Percentiles rank a stretch among this genome's conserved stretches.
phyloP scores from a whole-genome alignment of 306 rosid species.

The Canavalia gladiata region DNA sequence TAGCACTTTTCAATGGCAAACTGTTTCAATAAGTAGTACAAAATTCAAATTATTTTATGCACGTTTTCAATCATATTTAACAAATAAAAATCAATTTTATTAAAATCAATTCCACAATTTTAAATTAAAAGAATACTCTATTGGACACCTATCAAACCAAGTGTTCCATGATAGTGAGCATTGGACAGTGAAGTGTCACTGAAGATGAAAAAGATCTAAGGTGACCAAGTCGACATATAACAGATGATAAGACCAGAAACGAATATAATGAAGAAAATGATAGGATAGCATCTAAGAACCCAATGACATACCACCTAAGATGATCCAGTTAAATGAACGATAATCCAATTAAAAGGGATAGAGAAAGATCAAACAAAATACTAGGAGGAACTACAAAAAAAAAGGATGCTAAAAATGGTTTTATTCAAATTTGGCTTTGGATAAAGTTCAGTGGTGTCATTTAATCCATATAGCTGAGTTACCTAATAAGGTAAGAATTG shows the following conservation, averaged over 20 bases:
- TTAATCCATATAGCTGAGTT: slow-evolving; percentile 15
- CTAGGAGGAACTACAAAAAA: neutral
- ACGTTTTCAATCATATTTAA: too few relatives aligned
- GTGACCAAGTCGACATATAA: neutral
- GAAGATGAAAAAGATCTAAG: neutral
- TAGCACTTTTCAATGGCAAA: too few relatives aligned
- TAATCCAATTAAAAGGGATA: neutral
- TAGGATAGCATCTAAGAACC: neutral
- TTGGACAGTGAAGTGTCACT: neutral
- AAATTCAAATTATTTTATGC: too few relatives aligned
- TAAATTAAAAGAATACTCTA: too few relatives aligned
- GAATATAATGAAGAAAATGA: neutral
- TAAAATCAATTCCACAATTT: too few relatives aligned
- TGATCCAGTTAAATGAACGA: neutral
- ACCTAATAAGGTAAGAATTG: slow-evolving; percentile 7
- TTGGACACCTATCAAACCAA: too few relatives aligned
- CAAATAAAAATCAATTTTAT: too few relatives aligned
- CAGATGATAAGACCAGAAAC: neutral
- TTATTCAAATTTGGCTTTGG: neutral
- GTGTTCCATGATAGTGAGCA: neutral
- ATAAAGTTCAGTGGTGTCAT: neutral
- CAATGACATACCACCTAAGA: neutral
- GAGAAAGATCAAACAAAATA: neutral
- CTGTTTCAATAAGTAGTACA: too few relatives aligned
- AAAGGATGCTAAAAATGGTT: neutral